Conservation (phyloP, 1,284 basidiomycete species). For the Cryptococcus deneoformans region DNA sequence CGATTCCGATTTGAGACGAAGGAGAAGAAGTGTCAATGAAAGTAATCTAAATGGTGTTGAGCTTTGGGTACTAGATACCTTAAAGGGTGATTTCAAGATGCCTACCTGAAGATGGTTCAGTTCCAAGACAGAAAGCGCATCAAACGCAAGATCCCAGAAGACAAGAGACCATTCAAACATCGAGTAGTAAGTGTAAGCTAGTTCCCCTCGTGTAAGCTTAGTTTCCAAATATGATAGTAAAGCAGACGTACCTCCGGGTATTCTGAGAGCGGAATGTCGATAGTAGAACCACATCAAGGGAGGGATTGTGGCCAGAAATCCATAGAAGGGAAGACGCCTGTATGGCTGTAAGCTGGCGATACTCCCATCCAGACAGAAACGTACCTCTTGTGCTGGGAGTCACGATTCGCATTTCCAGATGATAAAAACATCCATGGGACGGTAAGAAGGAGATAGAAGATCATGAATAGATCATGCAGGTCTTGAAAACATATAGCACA, state of each 20-base stretch:
- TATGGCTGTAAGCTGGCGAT: too few species aligned
- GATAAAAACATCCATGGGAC: slow-evolving; percentile 84
- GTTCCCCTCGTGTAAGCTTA: slow-evolving; percentile 6
- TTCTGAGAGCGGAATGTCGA: slow-evolving; percentile 72
- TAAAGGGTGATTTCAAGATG: not conserved
- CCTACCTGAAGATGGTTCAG: slow-evolving; percentile 51
- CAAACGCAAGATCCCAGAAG: slow-evolving; percentile 71
- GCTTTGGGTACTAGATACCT: not conserved
- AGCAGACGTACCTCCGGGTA: slow-evolving; percentile 65
- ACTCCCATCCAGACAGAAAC: slow-evolving; percentile 12
- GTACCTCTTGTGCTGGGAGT: slow-evolving; percentile 55
- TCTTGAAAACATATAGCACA: slow-evolving; percentile 45
- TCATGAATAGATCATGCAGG: slow-evolving; percentile 86
- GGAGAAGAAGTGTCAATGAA: slow-evolving; percentile 18
- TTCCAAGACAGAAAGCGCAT: slow-evolving; percentile 65
- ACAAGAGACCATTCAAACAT: slow-evolving; percentile 88
- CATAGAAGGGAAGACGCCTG: slow-evolving; percentile 17
- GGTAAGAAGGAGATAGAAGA: slow-evolving; percentile 73
- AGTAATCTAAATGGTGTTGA: slow-evolving; percentile 17
- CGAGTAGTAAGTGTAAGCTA: slow-evolving; percentile 79
- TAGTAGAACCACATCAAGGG: slow-evolving; percentile 81
- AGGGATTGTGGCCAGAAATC: slow-evolving; percentile 65
- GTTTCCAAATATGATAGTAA: not conserved
- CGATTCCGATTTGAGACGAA: not conserved
- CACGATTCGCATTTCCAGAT: slow-evolving; percentile 46